Conservation (phyloP, 441 rosid species). For the Erodium trifolium region DNA sequence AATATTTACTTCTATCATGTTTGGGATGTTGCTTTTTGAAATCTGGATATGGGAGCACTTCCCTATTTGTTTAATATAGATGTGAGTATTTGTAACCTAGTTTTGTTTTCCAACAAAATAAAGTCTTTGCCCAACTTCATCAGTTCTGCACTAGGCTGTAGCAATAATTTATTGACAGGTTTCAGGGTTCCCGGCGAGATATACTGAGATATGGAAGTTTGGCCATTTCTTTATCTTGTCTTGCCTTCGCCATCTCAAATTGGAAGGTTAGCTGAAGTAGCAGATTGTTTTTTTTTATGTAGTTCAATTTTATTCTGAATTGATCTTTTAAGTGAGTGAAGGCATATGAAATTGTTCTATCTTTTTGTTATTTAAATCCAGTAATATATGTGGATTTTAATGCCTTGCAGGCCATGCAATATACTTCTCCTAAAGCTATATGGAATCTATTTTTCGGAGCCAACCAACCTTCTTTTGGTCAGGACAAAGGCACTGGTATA, state of each 20-base stretch:
- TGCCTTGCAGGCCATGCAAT: constrained; percentile 73
- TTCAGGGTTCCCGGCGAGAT: constrained; percentile 86
- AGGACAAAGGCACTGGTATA: constrained; percentile 33
- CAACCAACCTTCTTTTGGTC: constrained; percentile 41
- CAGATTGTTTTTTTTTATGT: background rate
- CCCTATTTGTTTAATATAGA: background rate
- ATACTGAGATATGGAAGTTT: constrained; percentile 80
- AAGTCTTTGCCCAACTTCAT: constrained; percentile 21
- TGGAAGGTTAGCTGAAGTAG: constrained; percentile 52
- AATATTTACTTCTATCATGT: background rate
- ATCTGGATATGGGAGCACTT: background rate
- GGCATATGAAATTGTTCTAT: background rate
- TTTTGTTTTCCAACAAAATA: constrained; percentile 17
- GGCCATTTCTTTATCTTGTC: constrained; percentile 70
- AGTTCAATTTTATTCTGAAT: constrained; percentile 14
- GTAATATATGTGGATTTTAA: background rate
- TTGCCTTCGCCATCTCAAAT: constrained; percentile 48
- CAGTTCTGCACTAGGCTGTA: constrained; percentile 23
- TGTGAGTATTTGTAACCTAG: constrained; percentile 11
- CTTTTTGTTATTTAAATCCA: constrained; percentile 4
- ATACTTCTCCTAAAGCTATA: constrained; percentile 82
- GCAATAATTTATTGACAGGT: constrained; percentile 86
- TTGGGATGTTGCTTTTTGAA: background rate
- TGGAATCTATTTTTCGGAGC: constrained; percentile 75
- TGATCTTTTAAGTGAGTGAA: background rate